Base-by-base conservation (phyloP, 257 asterid species). In the Hygrophila difformis region DNA sequence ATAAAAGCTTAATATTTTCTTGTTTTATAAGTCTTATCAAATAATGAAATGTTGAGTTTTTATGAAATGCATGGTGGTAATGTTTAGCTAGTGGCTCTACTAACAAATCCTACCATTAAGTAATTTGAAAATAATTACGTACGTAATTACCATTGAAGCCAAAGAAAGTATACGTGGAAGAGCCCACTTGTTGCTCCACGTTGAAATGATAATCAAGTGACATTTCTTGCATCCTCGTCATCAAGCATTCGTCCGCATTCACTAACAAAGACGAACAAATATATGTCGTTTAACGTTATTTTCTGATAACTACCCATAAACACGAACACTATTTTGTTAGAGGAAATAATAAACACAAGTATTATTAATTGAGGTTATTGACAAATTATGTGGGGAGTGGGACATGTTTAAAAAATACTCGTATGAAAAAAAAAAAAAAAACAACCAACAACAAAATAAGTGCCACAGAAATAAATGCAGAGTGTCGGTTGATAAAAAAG, bases 201-300 rank as follows among this genome's bases (percentile, higher is more conserved):
- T 73, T 66, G 49, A 81, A 81, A 55, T 81, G 93, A 55, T 77
- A 81, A 57, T 81, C 79, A 55, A 81, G 39, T 12, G 87, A 81
- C 93, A 81, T 81, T 54, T 81, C 93, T 66, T 81, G 93, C 79
- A 81, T 59, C 66, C 93, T 81, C 44, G 87, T 81, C 93, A 77
- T 71, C 68, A 81, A 49, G 51, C 93, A 81, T 51, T 81, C 93
- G 57, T 77, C 74, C 15, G 81, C 73, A 44, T 81, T 81, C 49
- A 77, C 87, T 33, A 12, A 10, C 24, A 17, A 17, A 18, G 8
- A 18, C 9, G 18, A 59, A 47, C 23, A 41, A 26, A 26, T 26
- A 8, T 26, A 26, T 26, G 7, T 3, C 7, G 31, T 26, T 5
- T 3, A 26, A n/a, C n/a, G n/a, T n/a, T n/a, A n/a, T n/a, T 26